Percentiles rank a stretch among this genome's conserved stretches.
phyloP scores from a whole-genome alignment of 1,139 yeast species.

The Suhomyces bribrorum region DNA sequence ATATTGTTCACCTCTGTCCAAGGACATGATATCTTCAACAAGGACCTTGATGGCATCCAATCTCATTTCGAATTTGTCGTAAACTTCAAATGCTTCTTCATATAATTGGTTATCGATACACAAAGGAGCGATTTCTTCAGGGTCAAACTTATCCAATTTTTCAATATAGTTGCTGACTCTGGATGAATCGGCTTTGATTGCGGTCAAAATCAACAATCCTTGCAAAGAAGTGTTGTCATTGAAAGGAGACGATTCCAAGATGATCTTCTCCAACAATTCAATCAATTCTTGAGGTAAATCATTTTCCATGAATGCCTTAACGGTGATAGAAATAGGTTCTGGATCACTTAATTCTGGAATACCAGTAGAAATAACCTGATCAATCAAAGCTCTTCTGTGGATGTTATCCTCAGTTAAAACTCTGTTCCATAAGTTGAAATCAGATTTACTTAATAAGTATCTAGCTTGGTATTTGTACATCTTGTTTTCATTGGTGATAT shows the following conservation, averaged over 20 bases:
- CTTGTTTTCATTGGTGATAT: constrained; percentile 92
- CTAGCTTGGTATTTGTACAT: constrained; percentile 99
- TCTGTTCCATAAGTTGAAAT: constrained; percentile 74
- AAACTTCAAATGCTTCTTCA: constrained; percentile 95
- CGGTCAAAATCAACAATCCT: constrained; percentile 88
- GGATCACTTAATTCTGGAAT: constrained; percentile 95
- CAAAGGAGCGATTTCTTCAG: constrained; percentile 89
- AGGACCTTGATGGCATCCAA: constrained; percentile 84
- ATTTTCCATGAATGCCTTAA: constrained; percentile 95
- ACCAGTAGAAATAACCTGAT: constrained; percentile 93
- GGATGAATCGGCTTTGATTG: constrained; percentile 90
- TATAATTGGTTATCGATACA: constrained; percentile 84
- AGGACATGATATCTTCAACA: constrained; percentile 89
- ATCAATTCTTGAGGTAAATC: constrained; percentile 90
- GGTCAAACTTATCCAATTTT: constrained; percentile 87
- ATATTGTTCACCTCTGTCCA: constrained; percentile 91
- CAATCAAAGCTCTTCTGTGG: constrained; percentile 88
- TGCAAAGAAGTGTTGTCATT: constrained; percentile 93
- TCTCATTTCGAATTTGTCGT: constrained; percentile 79
- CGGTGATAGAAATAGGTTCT: constrained; percentile 93
- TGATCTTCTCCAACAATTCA: constrained; percentile 91
- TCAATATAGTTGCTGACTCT: constrained; percentile 85
- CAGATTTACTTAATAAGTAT: constrained; percentile 84
- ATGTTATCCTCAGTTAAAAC: constrained; percentile 76
- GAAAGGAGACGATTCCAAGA: constrained; percentile 95